phyloP scores from a whole-genome alignment of 2,329 filamentous ascomycete species.

The Calonectria multiphialidica region DNA sequence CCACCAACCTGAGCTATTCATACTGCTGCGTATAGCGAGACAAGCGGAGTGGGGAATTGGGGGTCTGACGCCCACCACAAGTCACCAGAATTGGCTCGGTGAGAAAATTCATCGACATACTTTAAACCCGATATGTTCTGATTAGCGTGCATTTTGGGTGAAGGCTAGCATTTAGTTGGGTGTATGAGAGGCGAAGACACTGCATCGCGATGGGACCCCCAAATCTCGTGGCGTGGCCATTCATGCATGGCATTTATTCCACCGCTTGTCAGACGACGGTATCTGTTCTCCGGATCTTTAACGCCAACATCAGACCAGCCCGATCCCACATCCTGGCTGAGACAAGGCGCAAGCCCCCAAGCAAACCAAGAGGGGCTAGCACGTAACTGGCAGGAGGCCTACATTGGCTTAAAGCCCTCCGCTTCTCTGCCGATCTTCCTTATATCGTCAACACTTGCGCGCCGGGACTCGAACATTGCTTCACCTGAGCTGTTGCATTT shows the following conservation, averaged over 20 bases:
- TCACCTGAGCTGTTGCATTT: slow-evolving; percentile 16
- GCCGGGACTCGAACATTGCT: not conserved
- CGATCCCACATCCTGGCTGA: slow-evolving; percentile 4
- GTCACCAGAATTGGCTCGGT: not conserved
- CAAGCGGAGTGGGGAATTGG: not conserved
- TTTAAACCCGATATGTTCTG: too few species aligned
- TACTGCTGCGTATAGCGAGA: not conserved
- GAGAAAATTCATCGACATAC: not conserved
- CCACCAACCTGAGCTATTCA: not conserved
- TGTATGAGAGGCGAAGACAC: too few species aligned
- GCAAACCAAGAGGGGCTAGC: slow-evolving; percentile 1
- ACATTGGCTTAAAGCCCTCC: not conserved
- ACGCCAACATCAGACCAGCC: not conserved
- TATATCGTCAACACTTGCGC: slow-evolving; percentile 6
- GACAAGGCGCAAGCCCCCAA: slow-evolving; percentile 8
- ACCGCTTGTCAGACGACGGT: not conserved
- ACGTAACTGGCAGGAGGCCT: slow-evolving; percentile 5
- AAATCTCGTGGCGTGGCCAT: too few species aligned
- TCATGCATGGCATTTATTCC: not conserved
- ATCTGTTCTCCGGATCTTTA: not conserved
- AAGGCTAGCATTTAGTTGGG: too few species aligned
- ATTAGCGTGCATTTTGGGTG: too few species aligned
- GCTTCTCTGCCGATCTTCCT: not conserved
- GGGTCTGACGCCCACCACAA: not conserved
- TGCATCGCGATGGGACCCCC: too few species aligned